Conservation (phyloP, 2,329 filamentous ascomycete genomes). For the Trichoderma semiorbis region DNA sequence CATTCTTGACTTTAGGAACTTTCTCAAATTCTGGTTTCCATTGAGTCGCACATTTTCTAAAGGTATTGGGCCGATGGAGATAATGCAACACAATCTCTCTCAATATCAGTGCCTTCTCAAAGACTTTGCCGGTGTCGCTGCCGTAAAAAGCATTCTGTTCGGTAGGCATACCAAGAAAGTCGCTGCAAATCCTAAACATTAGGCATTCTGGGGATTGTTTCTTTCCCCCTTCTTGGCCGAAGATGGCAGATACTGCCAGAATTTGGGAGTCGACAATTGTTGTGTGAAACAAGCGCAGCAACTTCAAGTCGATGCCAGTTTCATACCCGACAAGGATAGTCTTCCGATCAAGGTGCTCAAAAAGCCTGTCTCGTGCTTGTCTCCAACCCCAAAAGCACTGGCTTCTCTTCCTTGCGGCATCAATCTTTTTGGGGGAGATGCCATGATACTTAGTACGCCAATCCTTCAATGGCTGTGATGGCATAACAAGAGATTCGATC, state of each 20-base stretch:
- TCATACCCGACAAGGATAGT: neutral
- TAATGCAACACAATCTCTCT: neutral
- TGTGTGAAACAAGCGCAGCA: neutral
- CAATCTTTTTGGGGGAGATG: fast-evolving
- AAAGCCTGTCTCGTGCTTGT: neutral
- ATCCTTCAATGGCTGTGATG: neutral
- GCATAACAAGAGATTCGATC: neutral
- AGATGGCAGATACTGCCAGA: neutral
- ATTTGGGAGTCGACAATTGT: neutral
- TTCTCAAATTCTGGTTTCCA: too few species aligned
- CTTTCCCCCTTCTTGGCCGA: fast-evolving
- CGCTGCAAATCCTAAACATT: neutral
- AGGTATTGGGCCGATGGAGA: too few species aligned
- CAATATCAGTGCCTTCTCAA: neutral
- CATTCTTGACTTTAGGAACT: too few species aligned
- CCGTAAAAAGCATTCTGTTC: neutral
- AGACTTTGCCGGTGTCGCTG: neutral
- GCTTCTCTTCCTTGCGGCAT: neutral
- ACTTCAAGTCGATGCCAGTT: neutral
- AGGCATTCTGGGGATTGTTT: neutral
- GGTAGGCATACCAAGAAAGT: neutral
- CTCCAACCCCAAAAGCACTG: neutral
- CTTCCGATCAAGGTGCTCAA: neutral
- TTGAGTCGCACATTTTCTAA: too few species aligned
- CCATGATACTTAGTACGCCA: neutral